Evolutionary conservation across 495 filamentous ascomycete genomes (phyloP).

Genomic region (Talaromyces ruber): DNA sequence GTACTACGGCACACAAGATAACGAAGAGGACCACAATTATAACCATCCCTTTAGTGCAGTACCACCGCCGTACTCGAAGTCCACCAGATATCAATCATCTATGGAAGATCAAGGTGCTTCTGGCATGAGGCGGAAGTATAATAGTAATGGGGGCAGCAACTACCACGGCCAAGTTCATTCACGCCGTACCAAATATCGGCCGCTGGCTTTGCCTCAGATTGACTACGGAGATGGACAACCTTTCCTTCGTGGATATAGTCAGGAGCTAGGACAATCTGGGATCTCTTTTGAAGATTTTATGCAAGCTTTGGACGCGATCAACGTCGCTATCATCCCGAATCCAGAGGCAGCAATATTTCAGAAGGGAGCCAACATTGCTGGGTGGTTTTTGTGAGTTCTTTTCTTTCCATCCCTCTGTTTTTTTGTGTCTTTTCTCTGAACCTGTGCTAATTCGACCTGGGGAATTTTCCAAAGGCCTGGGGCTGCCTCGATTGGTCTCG

Average conservation of each 20-base stretch:
- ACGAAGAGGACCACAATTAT: no score
- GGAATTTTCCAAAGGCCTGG: background rate
- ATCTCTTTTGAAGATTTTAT: background rate
- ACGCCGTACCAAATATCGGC: no score
- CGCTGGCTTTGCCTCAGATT: background rate
- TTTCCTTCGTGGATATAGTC: conserved; percentile 2
- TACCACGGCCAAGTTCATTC: no score
- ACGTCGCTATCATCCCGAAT: conserved; percentile 2
- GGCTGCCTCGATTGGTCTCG: conserved; percentile 1
- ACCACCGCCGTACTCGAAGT: no score
- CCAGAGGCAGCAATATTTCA: background rate
- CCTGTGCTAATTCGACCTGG: background rate
- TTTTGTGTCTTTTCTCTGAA: background rate
- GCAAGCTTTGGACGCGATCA: background rate
- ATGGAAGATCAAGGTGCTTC: no score
- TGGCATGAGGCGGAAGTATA: no score
- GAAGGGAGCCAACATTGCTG: conserved; percentile 2
- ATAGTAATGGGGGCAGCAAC: no score
- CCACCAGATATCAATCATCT: no score
- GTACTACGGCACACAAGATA: no score
- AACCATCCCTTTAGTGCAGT: no score
- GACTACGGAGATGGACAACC: background rate
- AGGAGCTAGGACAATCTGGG: background rate
- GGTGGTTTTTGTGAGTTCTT: background rate
- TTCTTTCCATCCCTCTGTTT: background rate